Evolutionary conservation across 192 early-diverging fungal species (phyloP).

Genomic region (Linnemannia elongata): DNA sequence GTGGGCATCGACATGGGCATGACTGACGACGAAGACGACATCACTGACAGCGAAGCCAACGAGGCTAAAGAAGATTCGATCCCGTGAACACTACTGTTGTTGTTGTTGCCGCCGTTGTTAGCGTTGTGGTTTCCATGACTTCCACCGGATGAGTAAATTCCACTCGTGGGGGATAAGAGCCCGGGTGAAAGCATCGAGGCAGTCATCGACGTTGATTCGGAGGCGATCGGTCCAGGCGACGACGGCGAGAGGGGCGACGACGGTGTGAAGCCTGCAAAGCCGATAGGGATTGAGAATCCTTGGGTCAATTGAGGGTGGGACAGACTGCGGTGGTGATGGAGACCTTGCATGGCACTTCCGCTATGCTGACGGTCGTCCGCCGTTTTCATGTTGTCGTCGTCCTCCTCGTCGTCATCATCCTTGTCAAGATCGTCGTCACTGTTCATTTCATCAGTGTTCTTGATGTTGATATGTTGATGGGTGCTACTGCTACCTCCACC

Average conservation of each 20-base stretch:
- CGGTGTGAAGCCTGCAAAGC: constrained; percentile 37
- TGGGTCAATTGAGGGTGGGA: constrained; percentile 51
- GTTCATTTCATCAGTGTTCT: constrained; percentile 39
- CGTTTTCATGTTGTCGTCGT: background rate
- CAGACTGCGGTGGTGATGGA: constrained; percentile 39
- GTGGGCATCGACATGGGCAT: constrained; percentile 34
- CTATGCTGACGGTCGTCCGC: constrained; percentile 10
- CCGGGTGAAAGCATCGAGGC: constrained; percentile 48
- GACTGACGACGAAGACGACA: constrained; percentile 30
- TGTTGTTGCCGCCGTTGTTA: constrained; percentile 1
- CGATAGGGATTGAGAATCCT: constrained; percentile 34
- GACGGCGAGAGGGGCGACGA: constrained; percentile 41
- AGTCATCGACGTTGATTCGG: constrained; percentile 27
- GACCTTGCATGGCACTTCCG: constrained; percentile 13
- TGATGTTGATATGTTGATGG: constrained; percentile 51
- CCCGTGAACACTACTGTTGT: constrained; percentile 23
- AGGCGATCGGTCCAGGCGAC: constrained; percentile 38
- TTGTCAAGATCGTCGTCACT: constrained; percentile 40
- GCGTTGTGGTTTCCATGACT: background rate
- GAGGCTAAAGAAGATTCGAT: constrained; percentile 51
- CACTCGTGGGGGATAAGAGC: constrained; percentile 4
- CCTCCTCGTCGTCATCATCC: constrained; percentile 29
- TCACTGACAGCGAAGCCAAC: constrained; percentile 41
- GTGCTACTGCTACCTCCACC: background rate
- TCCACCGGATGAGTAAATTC: background rate